A percentile compares a stretch with the other conserved stretches of the same genome.
These are phyloP conservation scores for Fonsecaea erecta DNA, from an alignment of 2,329 filamentous ascomycete species.

Conservation along the genomic window DNA sequence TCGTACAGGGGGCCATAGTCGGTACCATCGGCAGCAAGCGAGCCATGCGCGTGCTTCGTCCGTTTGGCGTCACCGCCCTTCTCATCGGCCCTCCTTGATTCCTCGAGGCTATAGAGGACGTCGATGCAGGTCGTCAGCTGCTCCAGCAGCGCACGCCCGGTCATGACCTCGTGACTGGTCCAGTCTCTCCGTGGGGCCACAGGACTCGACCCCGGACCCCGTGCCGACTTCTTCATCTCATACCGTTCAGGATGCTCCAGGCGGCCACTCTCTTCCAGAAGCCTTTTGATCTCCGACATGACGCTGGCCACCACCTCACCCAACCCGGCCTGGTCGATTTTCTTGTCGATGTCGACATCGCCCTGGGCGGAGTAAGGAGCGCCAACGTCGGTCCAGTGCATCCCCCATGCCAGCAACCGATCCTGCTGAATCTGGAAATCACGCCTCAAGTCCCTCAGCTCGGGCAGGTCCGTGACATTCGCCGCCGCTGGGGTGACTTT, in stretches of 20 bases:
- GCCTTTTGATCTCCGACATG: constrained; percentile 66
- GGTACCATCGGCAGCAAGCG: constrained; percentile 21
- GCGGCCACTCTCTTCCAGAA: constrained; percentile 65
- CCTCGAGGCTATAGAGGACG: constrained; percentile 67
- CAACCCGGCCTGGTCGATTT: constrained; percentile 64
- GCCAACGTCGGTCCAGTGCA: constrained; percentile 67
- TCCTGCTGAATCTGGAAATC: constrained; percentile 68
- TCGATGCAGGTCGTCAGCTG: constrained; percentile 68
- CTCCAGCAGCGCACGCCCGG: constrained; percentile 51
- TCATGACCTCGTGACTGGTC: constrained; percentile 39
- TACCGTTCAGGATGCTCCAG: constrained; percentile 51
- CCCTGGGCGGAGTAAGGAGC: constrained; percentile 27
- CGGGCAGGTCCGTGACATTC: constrained; percentile 50
- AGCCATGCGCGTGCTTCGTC: constrained; percentile 26
- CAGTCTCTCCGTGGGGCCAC: constrained; percentile 33
- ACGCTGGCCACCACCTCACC: constrained; percentile 68
- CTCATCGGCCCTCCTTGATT: constrained; percentile 50
- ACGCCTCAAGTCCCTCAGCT: constrained; percentile 61
- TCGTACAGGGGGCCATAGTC: constrained; percentile 30
- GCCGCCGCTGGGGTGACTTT: constrained; percentile 53
- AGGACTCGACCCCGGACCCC: constrained; percentile 33
- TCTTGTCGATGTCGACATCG: constrained; percentile 62
- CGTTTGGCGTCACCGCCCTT: constrained; percentile 30
- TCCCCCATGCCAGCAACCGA: constrained; percentile 66
- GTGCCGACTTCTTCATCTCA: constrained; percentile 42